phyloP scores from a whole-genome alignment of 306 rosid species.

The Hippophae rhamnoides region DNA sequence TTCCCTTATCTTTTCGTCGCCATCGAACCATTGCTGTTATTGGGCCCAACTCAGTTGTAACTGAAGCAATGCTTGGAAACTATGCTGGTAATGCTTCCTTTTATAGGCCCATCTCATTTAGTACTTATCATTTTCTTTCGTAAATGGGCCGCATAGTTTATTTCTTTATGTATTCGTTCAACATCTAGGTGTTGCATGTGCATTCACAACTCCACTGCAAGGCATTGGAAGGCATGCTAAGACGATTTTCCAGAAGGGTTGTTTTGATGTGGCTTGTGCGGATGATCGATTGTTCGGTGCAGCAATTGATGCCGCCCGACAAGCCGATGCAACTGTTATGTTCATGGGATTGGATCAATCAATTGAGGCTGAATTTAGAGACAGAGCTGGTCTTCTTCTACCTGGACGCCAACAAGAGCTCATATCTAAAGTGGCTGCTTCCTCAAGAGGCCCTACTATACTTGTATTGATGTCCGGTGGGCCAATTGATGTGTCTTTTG shows the following conservation, averaged over 20 bases:
- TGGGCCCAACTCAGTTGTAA: constrained; percentile 77
- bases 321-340: constrained; percentile 58
- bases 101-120: too few relatives aligned
- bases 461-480: constrained; percentile 86
- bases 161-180: not conserved
- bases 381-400: constrained; percentile 44
- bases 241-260: constrained; percentile 47
- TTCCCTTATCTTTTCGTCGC: constrained; percentile 49
- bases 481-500: constrained; percentile 63
- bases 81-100: constrained; percentile 50
- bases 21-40: constrained; percentile 64
- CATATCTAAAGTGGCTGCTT: constrained; percentile 53
- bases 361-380: constrained; percentile 65
- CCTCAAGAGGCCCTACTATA: constrained; percentile 64
- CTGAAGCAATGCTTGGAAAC: constrained; percentile 70
- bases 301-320: constrained; percentile 49
- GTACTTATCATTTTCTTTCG: too few relatives aligned
- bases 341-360: constrained; percentile 88
- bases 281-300: constrained; percentile 35
- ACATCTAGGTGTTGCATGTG: constrained; percentile 62
- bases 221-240: constrained; percentile 52
- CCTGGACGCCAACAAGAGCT: constrained; percentile 84
- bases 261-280: constrained; percentile 45
- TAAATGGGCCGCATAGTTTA: not conserved
- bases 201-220: constrained; percentile 60